Base-by-base conservation (phyloP, 1,139 yeast genomes). In the Yamadazyma taylorii region DNA sequence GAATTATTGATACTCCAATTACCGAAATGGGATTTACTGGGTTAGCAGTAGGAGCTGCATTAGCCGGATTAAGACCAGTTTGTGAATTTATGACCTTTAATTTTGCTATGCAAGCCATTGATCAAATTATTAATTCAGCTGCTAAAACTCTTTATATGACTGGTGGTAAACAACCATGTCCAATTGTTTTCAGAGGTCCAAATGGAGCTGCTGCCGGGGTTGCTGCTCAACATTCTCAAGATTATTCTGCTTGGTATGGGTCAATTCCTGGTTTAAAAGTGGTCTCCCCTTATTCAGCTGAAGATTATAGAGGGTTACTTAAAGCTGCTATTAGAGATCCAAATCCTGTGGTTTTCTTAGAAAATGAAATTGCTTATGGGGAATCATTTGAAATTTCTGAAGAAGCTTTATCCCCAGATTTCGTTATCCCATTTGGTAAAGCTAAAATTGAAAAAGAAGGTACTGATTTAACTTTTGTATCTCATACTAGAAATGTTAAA, bases 201-300 rank as follows among this genome's bases (percentile, higher is more conserved):
- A 94, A 94, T 68, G 99, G 98, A 69, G 96, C 98, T 36, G 97
- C 98, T 53, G 97, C 97, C 34, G 97, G 98, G 78, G 98, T 92
- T 54, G 99, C 81, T 55, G 99, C 99, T 42, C 99, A 92, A 70
- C 99, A 92, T 73, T 92, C 98, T 30, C 99, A 92, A 73, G 95
- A 89, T 70, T 92, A 81, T 66, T 79, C 97, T 41, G 89, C 96
- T 38, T 92, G 98, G 98, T 92, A 94, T 71, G 97, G 97, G 51
- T 75, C 95, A 39, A 89, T 94, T 53, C 99, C 99, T 42, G 99
- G 98, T 63, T 78, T 92, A 63, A 92, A 94, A 76, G 99, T 92
- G 34, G 70, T 92, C 36, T 87, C 96, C 38, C 99, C 98, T 39
- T 92, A 83, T 73, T 82, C 95, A 40, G 87, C 97, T 38, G 97